Percentiles rank a stretch among this genome's conserved stretches.
Evolutionary conservation across 2,329 filamentous ascomycete species (phyloP).

Genomic region (Hypoxylon sp.): DNA sequence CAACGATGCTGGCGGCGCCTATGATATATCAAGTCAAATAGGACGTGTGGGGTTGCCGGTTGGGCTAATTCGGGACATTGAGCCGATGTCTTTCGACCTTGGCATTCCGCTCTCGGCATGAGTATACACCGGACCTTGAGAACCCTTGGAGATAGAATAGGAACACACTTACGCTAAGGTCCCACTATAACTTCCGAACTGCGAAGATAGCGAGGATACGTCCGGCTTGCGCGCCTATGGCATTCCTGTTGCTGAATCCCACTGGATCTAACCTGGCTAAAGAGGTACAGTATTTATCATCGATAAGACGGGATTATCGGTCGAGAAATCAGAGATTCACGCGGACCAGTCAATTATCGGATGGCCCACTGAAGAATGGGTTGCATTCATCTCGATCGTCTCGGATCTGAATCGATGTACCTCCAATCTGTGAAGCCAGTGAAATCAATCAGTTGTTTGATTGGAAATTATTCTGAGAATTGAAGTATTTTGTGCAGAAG

Average conservation of each 20-base stretch:
- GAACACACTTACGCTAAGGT: neutral
- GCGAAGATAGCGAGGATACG: neutral
- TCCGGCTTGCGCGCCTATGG: conserved; percentile 10
- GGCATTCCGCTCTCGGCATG: conserved; percentile 43
- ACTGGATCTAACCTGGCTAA: neutral
- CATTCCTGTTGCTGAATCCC: neutral
- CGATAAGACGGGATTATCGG: neutral
- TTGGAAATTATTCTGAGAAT: neutral
- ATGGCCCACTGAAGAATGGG: neutral
- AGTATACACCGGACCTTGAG: conserved; percentile 6
- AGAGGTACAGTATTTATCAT: neutral
- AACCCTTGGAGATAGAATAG: neutral
- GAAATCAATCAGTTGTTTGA: neutral
- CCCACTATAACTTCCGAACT: conserved; percentile 7
- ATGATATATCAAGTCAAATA: conserved; percentile 22
- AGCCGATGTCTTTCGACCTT: conserved; percentile 44
- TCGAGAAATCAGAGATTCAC: neutral
- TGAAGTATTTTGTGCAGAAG: no score
- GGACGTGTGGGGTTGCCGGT: conserved; percentile 30
- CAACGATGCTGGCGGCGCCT: conserved; percentile 9
- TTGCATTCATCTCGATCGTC: neutral
- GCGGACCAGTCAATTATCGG: neutral
- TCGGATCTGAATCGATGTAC: neutral
- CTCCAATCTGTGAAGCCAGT: neutral
- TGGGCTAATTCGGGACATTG: conserved; percentile 45